These are phyloP conservation scores for Aristolochia fimbriata DNA, from an alignment of 164 flowering plant species.

Conservation along the genomic window DNA sequence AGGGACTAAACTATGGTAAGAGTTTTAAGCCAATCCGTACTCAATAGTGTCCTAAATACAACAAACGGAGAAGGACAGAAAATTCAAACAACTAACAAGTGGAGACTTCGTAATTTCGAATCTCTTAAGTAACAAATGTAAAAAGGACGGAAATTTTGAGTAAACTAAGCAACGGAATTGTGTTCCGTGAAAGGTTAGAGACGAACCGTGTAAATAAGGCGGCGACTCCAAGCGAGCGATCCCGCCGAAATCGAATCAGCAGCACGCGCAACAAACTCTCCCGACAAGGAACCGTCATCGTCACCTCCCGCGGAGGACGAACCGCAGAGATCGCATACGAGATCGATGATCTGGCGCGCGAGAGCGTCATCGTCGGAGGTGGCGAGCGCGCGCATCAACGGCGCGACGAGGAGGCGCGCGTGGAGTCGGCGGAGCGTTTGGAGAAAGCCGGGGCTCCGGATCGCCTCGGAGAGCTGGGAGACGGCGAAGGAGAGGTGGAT, in stretches of 20 bases:
- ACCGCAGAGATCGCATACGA: constrained; percentile 32
- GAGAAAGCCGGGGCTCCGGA: constrained; percentile 47
- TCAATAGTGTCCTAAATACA: not conserved
- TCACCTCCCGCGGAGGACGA: constrained; percentile 14
- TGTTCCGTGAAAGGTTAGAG: not conserved
- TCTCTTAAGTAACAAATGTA: no score
- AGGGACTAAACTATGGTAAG: not conserved
- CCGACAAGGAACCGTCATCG: constrained; percentile 5
- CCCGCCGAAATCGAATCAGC: constrained; percentile 40
- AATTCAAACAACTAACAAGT: not conserved
- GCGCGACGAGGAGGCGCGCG: constrained; percentile 55
- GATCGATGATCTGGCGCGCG: constrained; percentile 41
- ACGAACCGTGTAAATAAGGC: constrained; percentile 50
- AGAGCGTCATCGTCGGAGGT: constrained; percentile 50
- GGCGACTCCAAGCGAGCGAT: constrained; percentile 54
- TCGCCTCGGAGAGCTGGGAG: constrained; percentile 68
- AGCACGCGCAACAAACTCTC: constrained; percentile 42
- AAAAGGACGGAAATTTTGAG: no score
- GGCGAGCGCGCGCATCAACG: constrained; percentile 26
- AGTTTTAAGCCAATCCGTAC: not conserved
- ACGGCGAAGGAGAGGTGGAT: constrained; percentile 82
- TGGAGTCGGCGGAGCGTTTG: constrained; percentile 39
- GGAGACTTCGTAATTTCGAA: not conserved
- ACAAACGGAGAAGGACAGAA: not conserved
- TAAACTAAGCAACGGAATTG: no score